phyloP scores from a whole-genome alignment of 176 grass and related monocot species.

The Cymbopogon citratus region DNA sequence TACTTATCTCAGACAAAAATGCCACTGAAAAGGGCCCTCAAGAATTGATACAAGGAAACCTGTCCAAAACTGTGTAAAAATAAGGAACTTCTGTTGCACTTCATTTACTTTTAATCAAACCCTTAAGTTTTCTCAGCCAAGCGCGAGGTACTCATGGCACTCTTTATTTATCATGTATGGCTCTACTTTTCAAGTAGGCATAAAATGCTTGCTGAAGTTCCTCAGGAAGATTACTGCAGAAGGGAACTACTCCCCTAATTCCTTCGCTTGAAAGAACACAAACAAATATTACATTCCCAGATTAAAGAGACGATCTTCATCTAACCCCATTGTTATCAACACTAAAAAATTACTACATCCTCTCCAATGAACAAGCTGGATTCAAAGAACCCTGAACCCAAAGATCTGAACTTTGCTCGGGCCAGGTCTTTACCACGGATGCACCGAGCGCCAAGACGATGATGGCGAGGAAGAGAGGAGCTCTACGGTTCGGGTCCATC shows the following conservation, averaged over 20 bases:
- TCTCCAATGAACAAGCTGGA: not conserved
- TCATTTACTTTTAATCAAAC: conserved; percentile 20
- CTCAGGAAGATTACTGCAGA: conserved; percentile 35
- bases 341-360: not conserved
- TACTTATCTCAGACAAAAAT: not conserved
- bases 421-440: too few species aligned
- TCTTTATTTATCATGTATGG: conserved; percentile 50
- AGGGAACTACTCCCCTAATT: conserved; percentile 29
- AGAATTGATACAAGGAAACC: not conserved
- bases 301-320: not conserved
- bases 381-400: too few species aligned
- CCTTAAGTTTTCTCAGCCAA: conserved; percentile 44
- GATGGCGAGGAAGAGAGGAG: too few species aligned
- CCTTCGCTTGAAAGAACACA: conserved; percentile 19
- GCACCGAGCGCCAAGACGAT: too few species aligned
- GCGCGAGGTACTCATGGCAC: conserved; percentile 37
- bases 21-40: not conserved
- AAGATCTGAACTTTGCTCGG: too few species aligned
- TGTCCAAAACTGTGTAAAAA: not conserved
- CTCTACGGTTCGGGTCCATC: too few species aligned
- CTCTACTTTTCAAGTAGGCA: conserved; percentile 32
- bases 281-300: not conserved
- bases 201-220: conserved; percentile 30
- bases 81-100: not conserved
- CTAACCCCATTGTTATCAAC: not conserved